Conservation (phyloP, 805 yeast species). For the Candida nonsorbophila region DNA sequence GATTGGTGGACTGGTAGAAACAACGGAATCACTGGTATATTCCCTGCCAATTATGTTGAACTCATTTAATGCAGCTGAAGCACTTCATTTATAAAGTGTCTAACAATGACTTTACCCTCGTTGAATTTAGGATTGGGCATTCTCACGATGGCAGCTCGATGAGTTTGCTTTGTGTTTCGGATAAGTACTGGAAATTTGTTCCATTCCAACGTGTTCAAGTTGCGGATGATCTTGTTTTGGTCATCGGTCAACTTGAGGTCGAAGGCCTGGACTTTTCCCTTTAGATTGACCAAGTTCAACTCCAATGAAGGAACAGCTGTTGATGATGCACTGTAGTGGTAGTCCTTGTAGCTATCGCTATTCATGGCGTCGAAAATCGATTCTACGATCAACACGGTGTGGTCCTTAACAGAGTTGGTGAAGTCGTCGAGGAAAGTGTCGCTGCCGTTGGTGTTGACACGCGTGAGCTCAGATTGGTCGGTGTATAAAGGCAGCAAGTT, state of each 20-base stretch:
- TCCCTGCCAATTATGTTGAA: constrained; percentile 96
- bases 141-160: constrained; percentile 78
- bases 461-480: constrained; percentile 8
- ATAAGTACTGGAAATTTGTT: constrained; percentile 66
- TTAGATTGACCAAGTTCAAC: constrained; percentile 10
- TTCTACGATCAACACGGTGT: constrained; percentile 61
- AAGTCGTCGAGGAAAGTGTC: no score
- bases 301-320: constrained; percentile 2
- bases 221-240: constrained; percentile 50
- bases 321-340: constrained; percentile 3
- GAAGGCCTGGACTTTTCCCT: constrained; percentile 17
- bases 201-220: constrained; percentile 61
- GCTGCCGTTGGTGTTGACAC: constrained; percentile 5
- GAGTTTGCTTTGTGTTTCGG: constrained; percentile 60
- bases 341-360: constrained; percentile 17
- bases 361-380: constrained; percentile 57
- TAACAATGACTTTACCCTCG: constrained; percentile 67
- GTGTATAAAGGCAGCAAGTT: constrained; percentile 21
- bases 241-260: constrained; percentile 30
- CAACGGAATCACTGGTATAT: constrained; percentile 82
- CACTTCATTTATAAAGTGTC: constrained; percentile 52
- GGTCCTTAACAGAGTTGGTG: constrained; percentile 43
- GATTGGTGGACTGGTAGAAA: constrained; percentile 99
- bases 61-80: constrained; percentile 49
- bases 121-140: constrained; percentile 43